Conservation (phyloP, 768 basidiomycete species). For the Boletus rubropictus region DNA sequence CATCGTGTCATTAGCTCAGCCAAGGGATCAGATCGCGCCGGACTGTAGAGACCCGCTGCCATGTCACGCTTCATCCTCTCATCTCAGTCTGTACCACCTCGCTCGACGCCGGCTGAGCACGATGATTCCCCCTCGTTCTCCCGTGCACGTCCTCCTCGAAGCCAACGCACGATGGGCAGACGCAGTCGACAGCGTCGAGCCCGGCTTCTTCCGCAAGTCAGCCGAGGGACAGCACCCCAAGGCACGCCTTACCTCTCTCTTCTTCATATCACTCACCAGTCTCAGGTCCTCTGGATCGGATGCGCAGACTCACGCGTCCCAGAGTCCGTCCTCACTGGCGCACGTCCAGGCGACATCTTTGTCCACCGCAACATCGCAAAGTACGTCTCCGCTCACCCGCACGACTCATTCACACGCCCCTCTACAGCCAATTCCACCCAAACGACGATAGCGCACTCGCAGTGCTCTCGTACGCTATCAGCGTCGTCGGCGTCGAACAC, state of each 20-base stretch:
- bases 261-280: background rate
- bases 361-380: constrained; percentile 89
- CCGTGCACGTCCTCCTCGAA: constrained; percentile 30
- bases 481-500: constrained; percentile 66
- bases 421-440: constrained; percentile 59
- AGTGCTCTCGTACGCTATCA: constrained; percentile 70
- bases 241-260: constrained; percentile 29
- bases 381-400: constrained; percentile 33
- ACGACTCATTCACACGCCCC: no score
- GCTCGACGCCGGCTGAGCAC: background rate
- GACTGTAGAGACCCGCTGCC: background rate
- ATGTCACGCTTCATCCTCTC: background rate
- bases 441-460: constrained; percentile 68
- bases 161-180: constrained; percentile 68
- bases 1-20: background rate
- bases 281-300: constrained; percentile 73
- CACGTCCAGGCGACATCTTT: constrained; percentile 81
- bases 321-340: constrained; percentile 67
- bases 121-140: constrained; percentile 5
- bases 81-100: background rate
- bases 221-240: constrained; percentile 66
- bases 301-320: constrained; percentile 88
- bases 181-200: constrained; percentile 48
- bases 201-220: constrained; percentile 56
- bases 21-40: no score